Evolutionary conservation across 1,284 basidiomycete genomes (phyloP), one percentile per base, ranked within the genome.

Genomic region (Somion occarium): DNA sequence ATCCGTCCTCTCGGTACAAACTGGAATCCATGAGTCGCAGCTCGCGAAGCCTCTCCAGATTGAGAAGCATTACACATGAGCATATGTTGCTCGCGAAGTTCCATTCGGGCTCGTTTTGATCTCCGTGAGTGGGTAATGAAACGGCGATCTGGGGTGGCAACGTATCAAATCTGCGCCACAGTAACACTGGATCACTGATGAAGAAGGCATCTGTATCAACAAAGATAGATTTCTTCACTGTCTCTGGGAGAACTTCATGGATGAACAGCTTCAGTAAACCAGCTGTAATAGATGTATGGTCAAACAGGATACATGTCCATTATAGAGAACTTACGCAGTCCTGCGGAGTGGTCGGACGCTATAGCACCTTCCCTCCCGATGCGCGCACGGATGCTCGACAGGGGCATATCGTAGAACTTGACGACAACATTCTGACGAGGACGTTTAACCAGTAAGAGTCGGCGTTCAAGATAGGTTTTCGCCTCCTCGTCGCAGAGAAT

Each of bases 161-260:
- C 20, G 49, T 53, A 43, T 59, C 57, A 54, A 76, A 76, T 41
- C 64, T 61, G n/a, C 70, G 62, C 74, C 74, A 76, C 22, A 76
- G 68, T 34, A 73, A 63, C 15, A 65, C 62, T 1, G 76, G 73
- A 54, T 78, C 73, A 12, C 70, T 64, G 50, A 76, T 70, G 61
- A 77, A 73, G 54, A 77, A 66, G 1, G 75, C 73, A 57, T 78
- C 75, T 5, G 75, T 76, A 60, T 78, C 76, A 51, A 78, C 61
- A 57, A 70, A 78, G 49, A 77, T 75, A 15, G 69, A 68, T 59
- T 69, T 73, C 50, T 65, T 62, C 44, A 77, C 70, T 26, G 63
- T 53, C 12, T 59, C 46, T 5, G 69, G 73, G 41, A 75, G 59
- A 19, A 75, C 68, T 53, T 75, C 73, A 53, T 75, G 73, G 48